phyloP scores from a whole-genome alignment of 768 basidiomycete species.

The Gautieria morchelliformis region DNA sequence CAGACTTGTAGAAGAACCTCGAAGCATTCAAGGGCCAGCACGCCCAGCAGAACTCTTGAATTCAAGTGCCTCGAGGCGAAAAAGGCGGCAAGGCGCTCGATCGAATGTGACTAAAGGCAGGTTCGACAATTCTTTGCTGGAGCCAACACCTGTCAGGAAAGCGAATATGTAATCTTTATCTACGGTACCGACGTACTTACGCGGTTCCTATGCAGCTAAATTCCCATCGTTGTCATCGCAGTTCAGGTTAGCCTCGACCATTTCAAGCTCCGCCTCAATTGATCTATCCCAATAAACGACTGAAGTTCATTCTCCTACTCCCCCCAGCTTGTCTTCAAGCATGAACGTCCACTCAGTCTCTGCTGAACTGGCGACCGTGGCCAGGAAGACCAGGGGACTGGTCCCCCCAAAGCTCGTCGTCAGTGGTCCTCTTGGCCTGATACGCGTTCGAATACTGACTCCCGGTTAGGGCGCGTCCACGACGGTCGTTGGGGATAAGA shows the following conservation, averaged over 20 bases:
- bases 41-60: too few relatives aligned
- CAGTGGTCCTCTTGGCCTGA: conserved; percentile 24
- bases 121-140: too few relatives aligned
- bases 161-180: too few relatives aligned
- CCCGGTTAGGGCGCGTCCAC: conserved; percentile 68
- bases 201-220: not conserved
- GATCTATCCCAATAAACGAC: not conserved
- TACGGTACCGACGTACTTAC: not conserved
- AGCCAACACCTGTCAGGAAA: too few relatives aligned
- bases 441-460: not conserved
- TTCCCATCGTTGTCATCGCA: conserved; percentile 8
- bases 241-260: not conserved
- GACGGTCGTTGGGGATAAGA: conserved; percentile 79
- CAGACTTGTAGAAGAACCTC: too few relatives aligned
- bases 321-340: conserved; percentile 1
- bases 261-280: conserved; percentile 4
- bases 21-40: too few relatives aligned
- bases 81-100: too few relatives aligned
- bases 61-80: too few relatives aligned
- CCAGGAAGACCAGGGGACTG: conserved; percentile 74
- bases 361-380: conserved; percentile 73
- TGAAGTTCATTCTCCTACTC: not conserved
- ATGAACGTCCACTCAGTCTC: conserved; percentile 62
- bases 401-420: conserved; percentile 85
- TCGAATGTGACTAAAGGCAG: too few relatives aligned